Conservation (phyloP, 192 early-diverging fungal genomes). For the Blastocladiella britannica region DNA sequence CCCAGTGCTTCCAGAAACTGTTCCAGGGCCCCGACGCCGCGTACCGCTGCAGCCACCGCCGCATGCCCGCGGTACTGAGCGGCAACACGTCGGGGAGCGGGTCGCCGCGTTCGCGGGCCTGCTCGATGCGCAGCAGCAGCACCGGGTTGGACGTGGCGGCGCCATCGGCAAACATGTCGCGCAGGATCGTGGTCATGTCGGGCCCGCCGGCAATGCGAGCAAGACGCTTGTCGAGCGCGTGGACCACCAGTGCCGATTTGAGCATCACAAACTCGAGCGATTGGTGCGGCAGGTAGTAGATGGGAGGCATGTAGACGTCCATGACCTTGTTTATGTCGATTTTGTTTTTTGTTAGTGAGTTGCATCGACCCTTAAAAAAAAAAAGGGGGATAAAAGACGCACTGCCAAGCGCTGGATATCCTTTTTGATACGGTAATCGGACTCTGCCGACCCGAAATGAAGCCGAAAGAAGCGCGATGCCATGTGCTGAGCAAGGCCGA, state of each 20-base stretch:
- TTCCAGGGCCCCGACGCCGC: background rate
- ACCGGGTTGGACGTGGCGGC: too few relatives aligned
- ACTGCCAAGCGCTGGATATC: slow-evolving; percentile 64
- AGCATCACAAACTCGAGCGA: slow-evolving; percentile 48
- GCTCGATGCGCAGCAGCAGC: too few relatives aligned
- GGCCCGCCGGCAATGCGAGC: slow-evolving; percentile 48
- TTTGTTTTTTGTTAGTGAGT: slow-evolving; percentile 5
- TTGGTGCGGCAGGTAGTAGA: slow-evolving; percentile 33
- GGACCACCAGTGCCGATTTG: slow-evolving; percentile 71
- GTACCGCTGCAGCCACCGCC: background rate
- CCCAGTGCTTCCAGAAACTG: background rate
- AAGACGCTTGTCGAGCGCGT: slow-evolving; percentile 79
- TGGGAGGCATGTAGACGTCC: slow-evolving; percentile 70
- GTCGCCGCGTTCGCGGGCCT: too few relatives aligned
- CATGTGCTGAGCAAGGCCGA: slow-evolving; percentile 59
- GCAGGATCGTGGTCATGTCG: slow-evolving; percentile 54
- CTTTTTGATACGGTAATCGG: slow-evolving; percentile 57
- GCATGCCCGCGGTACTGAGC: background rate
- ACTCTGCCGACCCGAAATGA: slow-evolving; percentile 74
- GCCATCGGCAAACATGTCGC: slow-evolving; percentile 51
- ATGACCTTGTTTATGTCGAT: too few relatives aligned
- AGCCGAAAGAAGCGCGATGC: slow-evolving; percentile 51
- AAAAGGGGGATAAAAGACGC: too few relatives aligned
- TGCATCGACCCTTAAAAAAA: background rate
- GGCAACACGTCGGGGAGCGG: too few relatives aligned